These are phyloP conservation scores for Candida loeiensis DNA, from an alignment of 805 yeast genomes.

Conservation along the genomic window DNA sequence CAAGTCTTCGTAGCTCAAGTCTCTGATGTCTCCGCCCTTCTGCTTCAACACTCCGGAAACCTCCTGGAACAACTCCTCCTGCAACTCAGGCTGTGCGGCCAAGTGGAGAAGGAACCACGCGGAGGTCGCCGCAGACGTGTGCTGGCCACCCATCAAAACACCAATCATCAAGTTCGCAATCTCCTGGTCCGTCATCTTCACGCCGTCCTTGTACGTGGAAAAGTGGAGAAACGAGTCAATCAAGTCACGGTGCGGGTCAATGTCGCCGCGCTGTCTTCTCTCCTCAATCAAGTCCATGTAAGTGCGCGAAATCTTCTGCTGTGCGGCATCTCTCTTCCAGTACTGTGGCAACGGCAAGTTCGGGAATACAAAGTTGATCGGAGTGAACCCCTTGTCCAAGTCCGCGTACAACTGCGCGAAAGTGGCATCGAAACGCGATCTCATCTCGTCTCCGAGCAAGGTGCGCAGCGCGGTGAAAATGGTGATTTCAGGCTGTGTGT, in stretches of 20 bases:
- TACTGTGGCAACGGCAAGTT: constrained; percentile 86
- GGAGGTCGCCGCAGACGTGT: constrained; percentile 93
- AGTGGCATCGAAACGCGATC: constrained; percentile 72
- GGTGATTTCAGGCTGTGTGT: constrained; percentile 90
- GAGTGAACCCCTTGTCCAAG: constrained; percentile 95
- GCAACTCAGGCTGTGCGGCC: constrained; percentile 82
- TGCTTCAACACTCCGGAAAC: constrained; percentile 55
- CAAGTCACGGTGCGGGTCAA: constrained; percentile 75
- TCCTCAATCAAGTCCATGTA: constrained; percentile 73
- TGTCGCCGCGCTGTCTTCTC: constrained; percentile 74
- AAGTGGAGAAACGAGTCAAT: constrained; percentile 81
- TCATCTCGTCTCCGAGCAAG: constrained; percentile 86
- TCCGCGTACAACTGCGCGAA: constrained; percentile 87
- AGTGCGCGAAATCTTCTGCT: constrained; percentile 70
- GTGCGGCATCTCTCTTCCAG: constrained; percentile 84
- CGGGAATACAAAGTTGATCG: constrained; percentile 93
- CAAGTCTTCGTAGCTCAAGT: constrained; percentile 75
- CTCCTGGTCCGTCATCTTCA: constrained; percentile 89
- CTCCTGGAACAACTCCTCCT: constrained; percentile 76
- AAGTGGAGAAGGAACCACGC: constrained; percentile 92
- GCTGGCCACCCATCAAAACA: constrained; percentile 98
- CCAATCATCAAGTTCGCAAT: constrained; percentile 93
- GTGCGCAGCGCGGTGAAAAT: constrained; percentile 94
- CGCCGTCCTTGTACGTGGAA: constrained; percentile 90
- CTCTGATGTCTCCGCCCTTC: constrained; percentile 41